phyloP scores from a whole-genome alignment of 2,329 filamentous ascomycete species.

The Davidsoniella eucalypti region DNA sequence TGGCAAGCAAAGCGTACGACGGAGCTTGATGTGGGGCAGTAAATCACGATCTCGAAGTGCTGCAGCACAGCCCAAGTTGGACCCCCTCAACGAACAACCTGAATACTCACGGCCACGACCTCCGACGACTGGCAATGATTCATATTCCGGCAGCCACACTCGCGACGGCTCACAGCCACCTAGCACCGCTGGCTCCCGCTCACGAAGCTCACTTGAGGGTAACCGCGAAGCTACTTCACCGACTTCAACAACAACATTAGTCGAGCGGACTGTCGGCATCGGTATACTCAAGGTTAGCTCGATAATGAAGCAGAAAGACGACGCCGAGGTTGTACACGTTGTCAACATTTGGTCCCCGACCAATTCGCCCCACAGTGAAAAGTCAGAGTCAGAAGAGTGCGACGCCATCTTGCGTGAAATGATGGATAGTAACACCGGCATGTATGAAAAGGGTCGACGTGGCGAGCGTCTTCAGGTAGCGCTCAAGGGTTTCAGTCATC shows the following conservation, averaged over 20 bases:
- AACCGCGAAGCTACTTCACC: conserved; percentile 13
- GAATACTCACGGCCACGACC: conserved; percentile 23
- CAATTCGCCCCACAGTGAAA: conserved; percentile 24
- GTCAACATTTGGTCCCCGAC: conserved; percentile 61
- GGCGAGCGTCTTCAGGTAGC: conserved; percentile 68
- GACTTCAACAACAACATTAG: conserved; percentile 17
- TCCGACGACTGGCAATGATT: conserved; percentile 22
- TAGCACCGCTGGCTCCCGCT: conserved; percentile 39
- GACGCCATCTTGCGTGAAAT: conserved; percentile 57
- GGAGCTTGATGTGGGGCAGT: conserved; percentile 55
- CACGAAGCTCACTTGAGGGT: conserved; percentile 24
- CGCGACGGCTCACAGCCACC: conserved; percentile 24
- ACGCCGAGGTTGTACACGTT: conserved; percentile 61
- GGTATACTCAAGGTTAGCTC: conserved; percentile 63
- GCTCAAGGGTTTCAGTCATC: conserved; percentile 58
- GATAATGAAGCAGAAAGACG: conserved; percentile 48
- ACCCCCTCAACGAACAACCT: conserved; percentile 37
- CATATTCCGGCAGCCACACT: conserved; percentile 25
- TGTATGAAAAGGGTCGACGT: conserved; percentile 54
- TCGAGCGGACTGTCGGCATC: conserved; percentile 51
- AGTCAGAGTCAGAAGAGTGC: conserved; percentile 39
- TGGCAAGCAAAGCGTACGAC: conserved; percentile 37
- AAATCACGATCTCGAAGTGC: conserved; percentile 32
- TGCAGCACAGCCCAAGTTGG: conserved; percentile 29
- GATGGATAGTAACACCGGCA: conserved; percentile 55